Percentiles rank a stretch among this genome's conserved stretches.
Conservation (phyloP, 805 yeast genomes). For the Starmerella stigmatis region DNA sequence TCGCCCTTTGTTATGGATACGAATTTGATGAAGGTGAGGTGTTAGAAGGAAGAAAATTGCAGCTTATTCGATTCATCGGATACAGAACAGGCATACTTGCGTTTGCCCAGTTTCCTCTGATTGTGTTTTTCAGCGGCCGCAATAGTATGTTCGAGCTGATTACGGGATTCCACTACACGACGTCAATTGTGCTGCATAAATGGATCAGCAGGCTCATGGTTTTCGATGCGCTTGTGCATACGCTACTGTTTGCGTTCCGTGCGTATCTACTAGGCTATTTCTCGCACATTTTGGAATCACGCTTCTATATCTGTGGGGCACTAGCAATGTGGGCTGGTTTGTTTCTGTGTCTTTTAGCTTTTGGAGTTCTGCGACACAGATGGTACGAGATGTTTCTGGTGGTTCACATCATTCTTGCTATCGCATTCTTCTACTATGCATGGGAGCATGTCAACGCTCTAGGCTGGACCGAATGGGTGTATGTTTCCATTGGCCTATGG, state of each 20-base stretch:
- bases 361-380: conserved; percentile 8
- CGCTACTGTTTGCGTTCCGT: background rate
- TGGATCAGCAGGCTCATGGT: conserved; percentile 14
- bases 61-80: conserved; percentile 1
- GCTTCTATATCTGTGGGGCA: conserved; percentile 7
- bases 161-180: conserved; percentile 9
- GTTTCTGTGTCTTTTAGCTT: background rate
- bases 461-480: conserved; percentile 12
- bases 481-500: conserved; percentile 3
- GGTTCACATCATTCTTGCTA: conserved; percentile 4
- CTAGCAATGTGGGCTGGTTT: background rate
- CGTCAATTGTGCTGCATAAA: conserved; percentile 14
- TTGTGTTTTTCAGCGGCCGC: conserved; percentile 12
- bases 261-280: conserved; percentile 1
- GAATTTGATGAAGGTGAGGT: background rate
- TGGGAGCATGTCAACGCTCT: conserved; percentile 11
- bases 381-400: conserved; percentile 11
- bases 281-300: background rate
- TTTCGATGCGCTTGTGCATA: conserved; percentile 8
- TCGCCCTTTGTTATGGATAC: background rate
- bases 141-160: conserved; percentile 9
- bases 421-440: conserved; percentile 2
- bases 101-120: conserved; percentile 10
- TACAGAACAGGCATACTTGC: conserved; percentile 9
- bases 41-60: background rate